These are phyloP conservation scores for Mucor racemosus DNA, from an alignment of 371 early-diverging fungal species.

Conservation along the genomic window DNA sequence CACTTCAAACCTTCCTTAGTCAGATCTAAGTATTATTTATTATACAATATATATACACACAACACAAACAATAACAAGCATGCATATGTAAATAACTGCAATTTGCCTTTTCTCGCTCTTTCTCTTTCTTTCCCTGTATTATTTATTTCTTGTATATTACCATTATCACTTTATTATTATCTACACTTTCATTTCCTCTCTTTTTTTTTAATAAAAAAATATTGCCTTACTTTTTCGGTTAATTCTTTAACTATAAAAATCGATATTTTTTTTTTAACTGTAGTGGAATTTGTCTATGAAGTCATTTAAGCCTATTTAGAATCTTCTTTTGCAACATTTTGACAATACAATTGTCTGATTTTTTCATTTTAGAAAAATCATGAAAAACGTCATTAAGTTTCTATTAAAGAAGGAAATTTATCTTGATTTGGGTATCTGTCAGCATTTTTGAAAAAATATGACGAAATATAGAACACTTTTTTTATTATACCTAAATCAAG, in stretches of 20 bases:
- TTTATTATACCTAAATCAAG: too few relatives aligned
- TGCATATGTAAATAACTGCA: constrained; percentile 13
- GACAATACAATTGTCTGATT: too few relatives aligned
- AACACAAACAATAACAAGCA: background rate
- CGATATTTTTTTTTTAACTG: background rate
- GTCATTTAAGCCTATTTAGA: background rate
- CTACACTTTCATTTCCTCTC: background rate
- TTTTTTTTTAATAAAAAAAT: background rate
- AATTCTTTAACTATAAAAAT: background rate
- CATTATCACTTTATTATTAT: background rate
- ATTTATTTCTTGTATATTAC: background rate
- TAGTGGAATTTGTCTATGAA: background rate
- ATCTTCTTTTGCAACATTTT: background rate
- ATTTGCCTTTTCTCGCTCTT: background rate
- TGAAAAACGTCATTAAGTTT: too few relatives aligned
- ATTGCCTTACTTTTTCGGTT: background rate
- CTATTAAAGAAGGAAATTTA: too few relatives aligned
- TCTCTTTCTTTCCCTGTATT: background rate
- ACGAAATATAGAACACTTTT: too few relatives aligned
- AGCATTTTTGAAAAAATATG: too few relatives aligned
- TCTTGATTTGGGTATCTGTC: too few relatives aligned
- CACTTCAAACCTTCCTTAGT: constrained; percentile 19
- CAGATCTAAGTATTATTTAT: constrained; percentile 14
- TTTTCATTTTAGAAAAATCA: background rate
- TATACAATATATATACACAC: background rate